Percentiles rank a stretch among this genome's conserved stretches.
Evolutionary conservation across 164 flowering plant genomes (phyloP).

Genomic region (Cinnamomum micranthum): DNA sequence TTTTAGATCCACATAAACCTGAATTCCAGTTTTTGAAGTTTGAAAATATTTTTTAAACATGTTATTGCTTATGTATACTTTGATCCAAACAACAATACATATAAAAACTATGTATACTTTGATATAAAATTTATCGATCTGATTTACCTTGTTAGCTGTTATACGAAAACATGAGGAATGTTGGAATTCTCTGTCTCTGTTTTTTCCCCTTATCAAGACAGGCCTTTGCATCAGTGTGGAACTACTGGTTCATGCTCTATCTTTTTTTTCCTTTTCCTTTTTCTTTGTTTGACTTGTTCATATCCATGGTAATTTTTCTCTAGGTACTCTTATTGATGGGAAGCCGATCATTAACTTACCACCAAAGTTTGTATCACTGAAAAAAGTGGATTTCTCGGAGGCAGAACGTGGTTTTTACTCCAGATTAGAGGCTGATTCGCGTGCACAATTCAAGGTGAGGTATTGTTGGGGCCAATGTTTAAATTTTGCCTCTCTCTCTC

Average conservation of each 20-base stretch:
- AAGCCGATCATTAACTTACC: constrained; percentile 82
- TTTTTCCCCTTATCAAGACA: neutral
- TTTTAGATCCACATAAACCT: no score
- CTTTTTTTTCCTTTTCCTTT: neutral
- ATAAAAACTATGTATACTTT: no score
- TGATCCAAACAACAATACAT: no score
- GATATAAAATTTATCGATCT: no score
- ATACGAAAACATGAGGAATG: neutral
- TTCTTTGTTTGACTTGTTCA: neutral
- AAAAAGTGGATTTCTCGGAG: constrained; percentile 65
- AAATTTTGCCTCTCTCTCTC: no score
- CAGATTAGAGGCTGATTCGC: constrained; percentile 78
- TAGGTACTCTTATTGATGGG: constrained; percentile 76
- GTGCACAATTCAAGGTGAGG: constrained; percentile 77
- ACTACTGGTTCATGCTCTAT: neutral
- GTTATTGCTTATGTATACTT: no score
- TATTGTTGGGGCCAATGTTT: neutral
- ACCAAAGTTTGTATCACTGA: constrained; percentile 57
- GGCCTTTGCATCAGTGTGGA: neutral
- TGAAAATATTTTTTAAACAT: no score
- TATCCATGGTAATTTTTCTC: constrained; percentile 8
- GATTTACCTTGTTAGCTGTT: neutral
- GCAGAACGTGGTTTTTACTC: constrained; percentile 84
- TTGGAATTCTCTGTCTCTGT: neutral
- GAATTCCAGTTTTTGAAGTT: no score